A percentile compares a stretch with the other conserved stretches of the same genome.
These are phyloP conservation scores for Globisporangium cystogenes DNA, from an alignment of 352 stramenopile genomes.

Conservation along the genomic window DNA sequence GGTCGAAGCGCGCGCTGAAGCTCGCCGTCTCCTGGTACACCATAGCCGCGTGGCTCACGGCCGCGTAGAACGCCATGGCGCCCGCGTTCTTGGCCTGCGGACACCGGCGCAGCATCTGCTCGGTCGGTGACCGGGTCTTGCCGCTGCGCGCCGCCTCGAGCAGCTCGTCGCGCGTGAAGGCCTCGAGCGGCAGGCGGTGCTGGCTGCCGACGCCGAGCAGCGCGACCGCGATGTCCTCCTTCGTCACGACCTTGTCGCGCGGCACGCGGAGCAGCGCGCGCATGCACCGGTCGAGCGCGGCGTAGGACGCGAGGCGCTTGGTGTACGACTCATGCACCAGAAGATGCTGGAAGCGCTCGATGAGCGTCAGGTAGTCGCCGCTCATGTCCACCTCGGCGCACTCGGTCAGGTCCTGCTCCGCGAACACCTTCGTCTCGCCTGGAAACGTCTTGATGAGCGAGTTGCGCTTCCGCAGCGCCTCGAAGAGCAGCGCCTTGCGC, in stretches of 20 bases:
- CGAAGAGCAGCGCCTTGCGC: conserved; percentile 52
- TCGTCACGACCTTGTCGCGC: conserved; percentile 51
- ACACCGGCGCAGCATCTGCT: conserved; percentile 40
- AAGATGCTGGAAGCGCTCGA: conserved; percentile 60
- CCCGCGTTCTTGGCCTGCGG: conserved; percentile 41
- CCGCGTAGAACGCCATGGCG: conserved; percentile 65
- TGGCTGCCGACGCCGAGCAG: conserved; percentile 27
- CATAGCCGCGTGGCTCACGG: conserved; percentile 47
- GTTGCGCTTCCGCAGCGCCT: conserved; percentile 64
- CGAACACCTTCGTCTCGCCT: conserved; percentile 37
- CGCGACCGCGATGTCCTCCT: conserved; percentile 58
- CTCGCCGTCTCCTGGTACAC: conserved; percentile 54
- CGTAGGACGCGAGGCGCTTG: conserved; percentile 49
- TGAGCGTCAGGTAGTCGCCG: conserved; percentile 58
- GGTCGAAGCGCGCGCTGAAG: conserved; percentile 47
- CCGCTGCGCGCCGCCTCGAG: conserved; percentile 27
- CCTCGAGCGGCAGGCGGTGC: conserved; percentile 46
- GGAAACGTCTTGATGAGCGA: conserved; percentile 67
- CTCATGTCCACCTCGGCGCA: conserved; percentile 58
- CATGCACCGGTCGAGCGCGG: conserved; percentile 58
- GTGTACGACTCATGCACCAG: conserved; percentile 70
- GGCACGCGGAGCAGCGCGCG: conserved; percentile 35
- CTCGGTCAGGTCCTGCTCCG: conserved; percentile 35
- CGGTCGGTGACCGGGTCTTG: conserved; percentile 44
- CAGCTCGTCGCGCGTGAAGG: conserved; percentile 65